Evolutionary conservation across 495 filamentous ascomycete genomes (phyloP), one percentile per base, ranked within the genome.

Genomic region (Tuber umbilicatum): DNA sequence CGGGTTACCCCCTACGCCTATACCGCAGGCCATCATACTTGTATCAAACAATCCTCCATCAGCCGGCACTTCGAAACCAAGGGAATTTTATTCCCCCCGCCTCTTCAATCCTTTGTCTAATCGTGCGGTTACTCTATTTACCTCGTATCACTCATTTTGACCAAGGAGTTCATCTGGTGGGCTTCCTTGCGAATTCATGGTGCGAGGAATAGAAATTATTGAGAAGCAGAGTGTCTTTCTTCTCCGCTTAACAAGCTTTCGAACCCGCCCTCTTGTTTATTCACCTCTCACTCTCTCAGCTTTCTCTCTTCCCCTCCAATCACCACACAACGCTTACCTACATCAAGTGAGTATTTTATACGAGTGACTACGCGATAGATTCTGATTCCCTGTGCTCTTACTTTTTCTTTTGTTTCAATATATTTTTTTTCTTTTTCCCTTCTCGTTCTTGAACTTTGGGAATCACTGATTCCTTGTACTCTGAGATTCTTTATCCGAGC

Each of bases 321-420:
- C 31, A 35, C 55, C 55, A 35, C 55, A 64, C 55, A 64, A 35
- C 55, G 27, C 55, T 64, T 64, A 35, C 55, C 55, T 64, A 64
- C 55, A 17, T 64, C 55, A 64, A 64, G 27, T 64, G 55, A 35
- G 55, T 27, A 64, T 64, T 64, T 64, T 64, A 64, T 64, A 64
- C 55, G 31, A 64, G 55, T 64, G 35, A 64, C 55, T 35, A 64
- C 55, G 55, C 55, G 55, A 64, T 64, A 64, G 55, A 2, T 64
- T 64, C 55, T 27, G 16, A 35, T 64, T 64, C 31, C 55, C 55
- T 64, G 27, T 64, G 27, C 9, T 35, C 55, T 27, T 27, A 14
- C 50, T 64, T 64, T 64, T n/a, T 47, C 17, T n/a, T 50, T 50
- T 50, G 19, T 21, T 50, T n/a, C 45, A 6, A 50, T 50, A 0